These are phyloP conservation scores for Loxodes magnus DNA, from an alignment of 73 alveolate genomes.

Conservation along the genomic window DNA sequence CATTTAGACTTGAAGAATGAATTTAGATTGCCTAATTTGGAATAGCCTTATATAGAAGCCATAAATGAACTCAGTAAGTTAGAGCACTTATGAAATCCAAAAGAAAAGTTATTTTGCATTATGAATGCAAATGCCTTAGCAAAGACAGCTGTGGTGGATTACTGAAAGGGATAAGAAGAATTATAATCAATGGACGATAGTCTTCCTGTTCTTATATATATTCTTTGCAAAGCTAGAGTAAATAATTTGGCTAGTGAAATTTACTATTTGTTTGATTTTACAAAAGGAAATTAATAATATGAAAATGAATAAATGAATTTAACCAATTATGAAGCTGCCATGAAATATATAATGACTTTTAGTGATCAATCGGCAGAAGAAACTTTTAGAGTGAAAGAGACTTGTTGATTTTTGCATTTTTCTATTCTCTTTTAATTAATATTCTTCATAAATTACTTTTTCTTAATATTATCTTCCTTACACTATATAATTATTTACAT, in stretches of 20 bases:
- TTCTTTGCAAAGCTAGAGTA: not conserved
- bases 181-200: not conserved
- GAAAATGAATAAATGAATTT: too few relatives aligned
- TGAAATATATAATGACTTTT: too few relatives aligned
- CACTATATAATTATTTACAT: too few relatives aligned
- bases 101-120: conserved; percentile 5
- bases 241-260: not conserved
- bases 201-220: not conserved
- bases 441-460: too few relatives aligned
- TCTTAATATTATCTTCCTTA: too few relatives aligned
- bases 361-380: too few relatives aligned
- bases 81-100: not conserved
- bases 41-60: conserved; percentile 10
- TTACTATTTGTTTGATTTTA: not conserved
- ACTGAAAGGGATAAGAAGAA: conserved; percentile 8
- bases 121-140: not conserved
- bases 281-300: not conserved
- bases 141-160: conserved; percentile 1
- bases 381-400: too few relatives aligned
- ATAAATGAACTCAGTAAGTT: not conserved
- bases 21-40: not conserved
- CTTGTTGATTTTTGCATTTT: too few relatives aligned
- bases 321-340: too few relatives aligned
- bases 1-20: not conserved
- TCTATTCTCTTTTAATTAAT: too few relatives aligned